Evolutionary conservation across 192 early-diverging fungal species (phyloP), one percentile per base, ranked within the genome.

Genomic region (Coemansia sp.): DNA sequence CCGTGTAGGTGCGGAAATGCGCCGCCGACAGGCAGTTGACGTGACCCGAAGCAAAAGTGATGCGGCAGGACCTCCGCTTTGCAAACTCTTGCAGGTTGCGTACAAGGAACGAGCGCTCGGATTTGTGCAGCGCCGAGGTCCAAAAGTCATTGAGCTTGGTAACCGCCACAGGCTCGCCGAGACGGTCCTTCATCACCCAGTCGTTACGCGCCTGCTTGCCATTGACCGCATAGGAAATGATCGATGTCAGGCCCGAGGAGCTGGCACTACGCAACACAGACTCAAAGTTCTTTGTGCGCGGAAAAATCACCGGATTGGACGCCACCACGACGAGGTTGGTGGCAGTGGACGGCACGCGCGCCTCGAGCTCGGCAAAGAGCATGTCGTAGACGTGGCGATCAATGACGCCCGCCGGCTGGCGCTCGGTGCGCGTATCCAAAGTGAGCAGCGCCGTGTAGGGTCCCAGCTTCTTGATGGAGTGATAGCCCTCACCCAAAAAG

Each of bases 31-130:
- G 81, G 69, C 87, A 86, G 71, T 88, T 87, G 64, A 92, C 94
- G 74, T 96, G 92, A 6, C 94, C 94, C 31, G 88, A 88, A 14
- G 92, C 76, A 73, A 94, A 91, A 7, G 92, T 90, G 17, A 94
- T 86, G 32, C 94, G 90, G 47, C 90, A 73, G 22, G 74, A 77
- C 24, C 76, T 73, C 32, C 82, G 63, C 31, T 77, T 73, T 36
- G 94, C 82, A 70, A 93, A 88, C 10, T 73, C 66, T 70, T 94
- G 92, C 56, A 96, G 70, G 19, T 82, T 68, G 45, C 79, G 74
- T 29, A 96, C 86, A 17, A 94, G 65, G n/a, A 67, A 73, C 37
- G 70, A 74, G 22, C 93, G 88, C 65, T 95, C 94, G 3, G 75
- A 83, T 31, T 79, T 76, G 71, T 95, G 91, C 51, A 74, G 70